A percentile compares a stretch with the other conserved stretches of the same genome.
Evolutionary conservation across 2,329 filamentous ascomycete genomes (phyloP).

Genomic region (Cordyceps cicadae): DNA sequence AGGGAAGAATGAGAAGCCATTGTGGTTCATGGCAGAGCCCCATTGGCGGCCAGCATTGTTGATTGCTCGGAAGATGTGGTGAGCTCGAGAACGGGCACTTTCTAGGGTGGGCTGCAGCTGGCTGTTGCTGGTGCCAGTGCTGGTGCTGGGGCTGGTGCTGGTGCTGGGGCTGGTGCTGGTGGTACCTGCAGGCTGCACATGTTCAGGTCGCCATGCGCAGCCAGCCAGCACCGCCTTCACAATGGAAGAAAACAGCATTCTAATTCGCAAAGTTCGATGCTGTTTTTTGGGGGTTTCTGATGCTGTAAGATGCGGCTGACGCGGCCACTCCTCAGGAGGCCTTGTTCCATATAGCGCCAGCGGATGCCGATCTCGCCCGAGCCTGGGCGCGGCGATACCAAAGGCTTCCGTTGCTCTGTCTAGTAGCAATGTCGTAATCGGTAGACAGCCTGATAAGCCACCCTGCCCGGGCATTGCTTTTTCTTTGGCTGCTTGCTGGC

Average conservation of each 20-base stretch:
- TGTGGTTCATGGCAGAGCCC: constrained; percentile 65
- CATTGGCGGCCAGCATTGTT: constrained; percentile 67
- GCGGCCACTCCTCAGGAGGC: too few species aligned
- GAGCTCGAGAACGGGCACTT: constrained; percentile 42
- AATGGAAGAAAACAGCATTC: neutral
- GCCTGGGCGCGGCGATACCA: neutral
- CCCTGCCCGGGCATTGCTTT: neutral
- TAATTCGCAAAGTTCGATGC: neutral
- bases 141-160: too few species aligned
- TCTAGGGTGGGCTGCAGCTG: constrained; percentile 1
- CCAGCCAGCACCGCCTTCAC: neutral
- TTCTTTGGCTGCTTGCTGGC: too few species aligned
- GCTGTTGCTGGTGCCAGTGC: neutral
- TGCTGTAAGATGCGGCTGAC: neutral
- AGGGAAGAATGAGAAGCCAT: constrained; percentile 65
- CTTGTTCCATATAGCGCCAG: too few species aligned
- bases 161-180: too few species aligned
- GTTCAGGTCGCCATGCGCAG: neutral
- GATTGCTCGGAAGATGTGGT: constrained; percentile 64
- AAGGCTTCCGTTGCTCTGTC: neutral
- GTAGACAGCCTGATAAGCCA: neutral
- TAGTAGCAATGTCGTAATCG: neutral
- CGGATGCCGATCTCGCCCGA: constrained; percentile 5
- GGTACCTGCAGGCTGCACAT: neutral
- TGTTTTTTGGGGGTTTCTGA: neutral